Evolutionary conservation across 805 yeast genomes (phyloP), one percentile per base, ranked within the genome.

Genomic region (Schwanniomyces sp.): DNA sequence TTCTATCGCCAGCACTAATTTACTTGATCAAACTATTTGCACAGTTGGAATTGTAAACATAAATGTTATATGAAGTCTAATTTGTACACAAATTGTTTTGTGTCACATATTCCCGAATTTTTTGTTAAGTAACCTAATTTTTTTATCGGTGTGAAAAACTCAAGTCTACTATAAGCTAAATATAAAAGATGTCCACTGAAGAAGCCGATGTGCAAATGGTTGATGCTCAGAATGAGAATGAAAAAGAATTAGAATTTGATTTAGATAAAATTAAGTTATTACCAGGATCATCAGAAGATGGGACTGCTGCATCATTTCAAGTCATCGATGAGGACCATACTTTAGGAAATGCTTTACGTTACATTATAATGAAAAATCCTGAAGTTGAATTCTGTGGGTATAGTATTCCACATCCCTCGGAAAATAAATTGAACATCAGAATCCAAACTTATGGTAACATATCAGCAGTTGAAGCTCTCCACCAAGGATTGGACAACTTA

Each of bases 341-440:
- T 1, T 71, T 94, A 43, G 99, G 99, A 21, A 94, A 94, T 62
- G 87, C 98, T 5, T 79, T 94, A 45, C 84, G 97, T 65, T 91
- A 91, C 69, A 84, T 92, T 64, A 90, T 94, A 58, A 91, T 94
- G 96, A 91, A 92, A 72, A 94, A 94, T 58, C 97, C 97, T 34
- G 96, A 91, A 55, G 99, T 94, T 24, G 99, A 94, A 64, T 94
- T 94, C 67, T 92, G 98, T 64, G 99, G 99, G 47, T 94, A 94
- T 72, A 90, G 97, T 39, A 94, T 94, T 56, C 99, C 99, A 9
- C 99, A 94, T 69, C 99, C 99, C 16, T 88, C 96, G 30, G 99
- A 94, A 70, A 78, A 89, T 51, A 86, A 87, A 56, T 74, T 94
- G 69, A 90, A 94, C 70, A 66, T 94, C 48, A 83, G 99, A 71